A percentile compares a stretch with the other conserved stretches of the same genome.
Conservation (phyloP, 495 filamentous ascomycete genomes). For the Clohesyomyces aquaticus region DNA sequence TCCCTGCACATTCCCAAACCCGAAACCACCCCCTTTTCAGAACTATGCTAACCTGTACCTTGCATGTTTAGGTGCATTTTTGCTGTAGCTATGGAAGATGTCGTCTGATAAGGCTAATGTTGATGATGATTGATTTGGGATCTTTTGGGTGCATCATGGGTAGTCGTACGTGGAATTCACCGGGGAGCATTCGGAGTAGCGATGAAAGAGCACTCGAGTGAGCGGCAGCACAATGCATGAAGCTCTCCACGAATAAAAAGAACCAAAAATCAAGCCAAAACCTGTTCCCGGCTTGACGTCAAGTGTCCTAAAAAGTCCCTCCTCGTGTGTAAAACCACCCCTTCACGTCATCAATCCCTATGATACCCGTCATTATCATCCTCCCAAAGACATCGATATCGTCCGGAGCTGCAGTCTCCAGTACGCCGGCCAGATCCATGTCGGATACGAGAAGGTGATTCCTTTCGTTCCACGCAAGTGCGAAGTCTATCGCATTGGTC, state of each 20-base stretch:
- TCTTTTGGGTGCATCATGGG: no score
- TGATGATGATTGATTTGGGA: no score
- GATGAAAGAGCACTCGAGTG: no score
- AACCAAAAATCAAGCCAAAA: not conserved
- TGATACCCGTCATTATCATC: conserved; percentile 51
- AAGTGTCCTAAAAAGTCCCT: conserved; percentile 20
- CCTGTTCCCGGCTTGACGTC: not conserved
- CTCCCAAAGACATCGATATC: conserved; percentile 56
- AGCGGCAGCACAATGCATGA: not conserved
- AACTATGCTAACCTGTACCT: no score
- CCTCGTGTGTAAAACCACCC: conserved; percentile 51
- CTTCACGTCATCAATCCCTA: conserved; percentile 52
- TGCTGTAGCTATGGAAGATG: no score
- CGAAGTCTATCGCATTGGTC: conserved; percentile 51
- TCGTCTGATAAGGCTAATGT: no score
- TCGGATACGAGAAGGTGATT: conserved; percentile 52
- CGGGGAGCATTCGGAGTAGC: no score
- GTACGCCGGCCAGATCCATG: conserved; percentile 46
- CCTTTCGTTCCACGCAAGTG: conserved; percentile 53
- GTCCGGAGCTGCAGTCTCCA: conserved; percentile 46
- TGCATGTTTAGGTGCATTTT: no score
- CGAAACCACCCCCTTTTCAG: no score
- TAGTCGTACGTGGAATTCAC: no score
- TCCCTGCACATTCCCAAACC: no score
- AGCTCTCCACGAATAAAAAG: not conserved